These are phyloP conservation scores for Geranomyces variabilis DNA, from an alignment of 192 early-diverging fungal genomes.

Conservation along the genomic window DNA sequence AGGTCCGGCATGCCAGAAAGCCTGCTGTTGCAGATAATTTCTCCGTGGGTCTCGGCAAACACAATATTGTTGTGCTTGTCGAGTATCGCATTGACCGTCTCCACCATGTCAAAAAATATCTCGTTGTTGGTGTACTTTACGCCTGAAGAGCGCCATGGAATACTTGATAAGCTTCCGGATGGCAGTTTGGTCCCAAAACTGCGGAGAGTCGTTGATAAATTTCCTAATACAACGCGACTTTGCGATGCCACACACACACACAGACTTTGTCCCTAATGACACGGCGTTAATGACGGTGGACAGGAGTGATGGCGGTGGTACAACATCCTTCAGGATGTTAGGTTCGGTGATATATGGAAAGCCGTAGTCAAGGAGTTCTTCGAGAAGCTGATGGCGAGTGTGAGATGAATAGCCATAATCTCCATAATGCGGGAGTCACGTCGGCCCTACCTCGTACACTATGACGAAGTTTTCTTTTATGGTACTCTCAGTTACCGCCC, in stretches of 20 bases:
- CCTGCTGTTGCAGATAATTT: slow-evolving; percentile 72
- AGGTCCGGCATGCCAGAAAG: slow-evolving; percentile 95
- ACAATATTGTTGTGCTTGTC: slow-evolving; percentile 75
- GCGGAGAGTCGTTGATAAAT: neutral
- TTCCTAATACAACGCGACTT: no score
- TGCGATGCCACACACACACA: slow-evolving; percentile 24
- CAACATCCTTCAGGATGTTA: slow-evolving; percentile 79
- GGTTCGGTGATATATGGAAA: slow-evolving; percentile 86
- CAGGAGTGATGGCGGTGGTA: slow-evolving; percentile 85
- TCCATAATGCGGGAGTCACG: neutral
- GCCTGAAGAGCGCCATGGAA: slow-evolving; percentile 86
- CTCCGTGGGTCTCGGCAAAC: slow-evolving; percentile 78
- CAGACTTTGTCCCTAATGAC: slow-evolving; percentile 77
- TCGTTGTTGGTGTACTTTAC: slow-evolving; percentile 91
- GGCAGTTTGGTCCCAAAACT: slow-evolving; percentile 64
- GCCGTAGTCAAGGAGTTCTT: slow-evolving; percentile 94
- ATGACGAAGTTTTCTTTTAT: slow-evolving; percentile 93
- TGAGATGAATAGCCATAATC: neutral
- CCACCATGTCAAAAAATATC: slow-evolving; percentile 90
- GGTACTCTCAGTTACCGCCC: slow-evolving; percentile 74
- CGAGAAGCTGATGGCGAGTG: slow-evolving; percentile 64
- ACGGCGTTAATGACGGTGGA: slow-evolving; percentile 87
- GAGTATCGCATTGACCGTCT: slow-evolving; percentile 84
- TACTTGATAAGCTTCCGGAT: slow-evolving; percentile 64
- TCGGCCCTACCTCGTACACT: slow-evolving; percentile 71